These are phyloP conservation scores for Trichoderma koningiopsis DNA, from an alignment of 2,329 filamentous ascomycete species.

Conservation along the genomic window DNA sequence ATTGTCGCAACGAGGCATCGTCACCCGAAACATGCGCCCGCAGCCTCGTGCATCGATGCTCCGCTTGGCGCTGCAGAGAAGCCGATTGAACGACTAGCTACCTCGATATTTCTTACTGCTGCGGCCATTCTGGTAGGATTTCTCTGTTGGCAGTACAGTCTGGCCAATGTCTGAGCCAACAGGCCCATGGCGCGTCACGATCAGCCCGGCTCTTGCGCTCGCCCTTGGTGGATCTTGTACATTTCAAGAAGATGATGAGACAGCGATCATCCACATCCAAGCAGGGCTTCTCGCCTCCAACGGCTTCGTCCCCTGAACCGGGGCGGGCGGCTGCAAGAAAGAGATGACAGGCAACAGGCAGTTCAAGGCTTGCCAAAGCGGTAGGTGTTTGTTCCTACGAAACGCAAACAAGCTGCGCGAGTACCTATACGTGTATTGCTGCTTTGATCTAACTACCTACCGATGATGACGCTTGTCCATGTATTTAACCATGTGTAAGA, in stretches of 20 bases:
- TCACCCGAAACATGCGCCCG: not conserved
- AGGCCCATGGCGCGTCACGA: not conserved
- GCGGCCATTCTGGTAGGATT: not conserved
- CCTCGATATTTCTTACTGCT: not conserved
- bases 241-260: not conserved
- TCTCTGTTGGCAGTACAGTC: not conserved
- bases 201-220: not conserved
- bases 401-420: not conserved
- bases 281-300: not conserved
- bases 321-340: constrained; percentile 12
- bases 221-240: not conserved
- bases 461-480: not conserved
- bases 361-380: constrained; percentile 2
- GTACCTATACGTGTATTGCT: not conserved
- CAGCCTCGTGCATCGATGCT: not conserved
- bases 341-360: constrained; percentile 10
- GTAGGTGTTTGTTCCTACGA: not conserved
- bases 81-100: not conserved
- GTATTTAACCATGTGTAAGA: not conserved
- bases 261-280: not conserved
- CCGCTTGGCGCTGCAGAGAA: constrained; percentile 1
- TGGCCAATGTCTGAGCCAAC: not conserved
- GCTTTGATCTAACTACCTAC: not conserved
- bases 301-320: constrained; percentile 10
- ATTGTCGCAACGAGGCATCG: not conserved